Evolutionary conservation across 257 asterid species (phyloP).

Genomic region (Ballota nigra): DNA sequence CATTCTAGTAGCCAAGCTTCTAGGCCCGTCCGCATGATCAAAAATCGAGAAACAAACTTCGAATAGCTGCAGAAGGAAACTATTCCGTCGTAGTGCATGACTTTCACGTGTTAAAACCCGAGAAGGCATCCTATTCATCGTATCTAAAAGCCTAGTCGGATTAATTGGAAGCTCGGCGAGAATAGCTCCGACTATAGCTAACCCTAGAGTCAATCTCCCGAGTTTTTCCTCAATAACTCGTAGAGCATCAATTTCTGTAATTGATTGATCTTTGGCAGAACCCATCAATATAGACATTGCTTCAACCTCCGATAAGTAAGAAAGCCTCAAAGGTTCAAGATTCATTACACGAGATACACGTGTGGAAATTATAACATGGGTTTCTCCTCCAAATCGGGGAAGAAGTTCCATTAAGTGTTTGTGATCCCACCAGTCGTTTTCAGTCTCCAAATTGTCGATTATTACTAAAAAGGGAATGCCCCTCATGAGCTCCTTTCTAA

Average conservation of each 20-base stretch:
- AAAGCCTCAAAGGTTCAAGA: slow-evolving; percentile 76
- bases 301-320: slow-evolving; percentile 83
- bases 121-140: slow-evolving; percentile 78
- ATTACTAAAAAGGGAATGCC: slow-evolving; percentile 76
- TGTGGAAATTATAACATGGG: slow-evolving; percentile 82
- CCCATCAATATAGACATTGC: slow-evolving; percentile 93
- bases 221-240: slow-evolving; percentile 86
- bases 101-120: slow-evolving; percentile 56
- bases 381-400: slow-evolving; percentile 92
- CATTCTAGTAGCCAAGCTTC: slow-evolving; percentile 91
- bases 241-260: slow-evolving; percentile 75
- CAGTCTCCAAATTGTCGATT: slow-evolving; percentile 86
- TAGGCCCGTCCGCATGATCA: slow-evolving; percentile 88
- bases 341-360: slow-evolving; percentile 70
- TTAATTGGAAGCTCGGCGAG: slow-evolving; percentile 91
- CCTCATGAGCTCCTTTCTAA: slow-evolving; percentile 81
- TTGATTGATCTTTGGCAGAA: slow-evolving; percentile 59
- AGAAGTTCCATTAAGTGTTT: slow-evolving; percentile 86
- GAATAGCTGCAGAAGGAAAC: slow-evolving; percentile 78
- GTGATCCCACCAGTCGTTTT: slow-evolving; percentile 98
- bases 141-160: slow-evolving; percentile 81
- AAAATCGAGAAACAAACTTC: slow-evolving; percentile 97
- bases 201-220: slow-evolving; percentile 83
- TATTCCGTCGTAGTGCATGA: slow-evolving; percentile 60
- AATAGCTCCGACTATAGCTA: slow-evolving; percentile 85